These are phyloP conservation scores for Maudiozyma humilis DNA, from an alignment of 1,139 yeast genomes.

Conservation along the genomic window DNA sequence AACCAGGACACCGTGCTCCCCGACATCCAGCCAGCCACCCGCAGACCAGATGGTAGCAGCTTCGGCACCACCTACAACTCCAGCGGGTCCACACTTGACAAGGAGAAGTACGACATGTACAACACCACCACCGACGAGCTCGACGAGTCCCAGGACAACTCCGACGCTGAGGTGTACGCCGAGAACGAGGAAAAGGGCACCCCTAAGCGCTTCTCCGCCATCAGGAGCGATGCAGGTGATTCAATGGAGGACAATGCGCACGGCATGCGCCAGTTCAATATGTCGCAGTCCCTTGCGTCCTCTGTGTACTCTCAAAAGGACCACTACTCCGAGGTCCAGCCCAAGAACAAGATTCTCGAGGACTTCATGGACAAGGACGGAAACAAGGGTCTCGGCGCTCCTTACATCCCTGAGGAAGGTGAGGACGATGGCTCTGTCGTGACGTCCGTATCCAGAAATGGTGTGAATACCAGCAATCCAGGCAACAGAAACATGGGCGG, in stretches of 20 bases:
- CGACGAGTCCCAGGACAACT: neutral
- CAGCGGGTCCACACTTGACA: constrained; percentile 1
- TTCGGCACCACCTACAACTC: constrained; percentile 1
- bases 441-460: constrained; percentile 75
- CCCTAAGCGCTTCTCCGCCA: constrained; percentile 19
- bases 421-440: constrained; percentile 45
- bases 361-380: constrained; percentile 15
- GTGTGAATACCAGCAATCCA: too few relatives aligned
- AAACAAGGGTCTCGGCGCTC: constrained; percentile 4
- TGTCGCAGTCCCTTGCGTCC: constrained; percentile 9
- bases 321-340: constrained; percentile 12
- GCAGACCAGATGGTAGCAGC: constrained; percentile 2
- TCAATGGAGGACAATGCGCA: constrained; percentile 1
- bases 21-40: constrained; percentile 10
- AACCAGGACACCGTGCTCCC: constrained; percentile 7
- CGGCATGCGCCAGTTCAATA: constrained; percentile 1
- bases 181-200: constrained; percentile 12
- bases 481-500: neutral
- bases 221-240: constrained; percentile 13
- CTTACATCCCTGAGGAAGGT: neutral
- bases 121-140: neutral
- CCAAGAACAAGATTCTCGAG: constrained; percentile 17
- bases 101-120: neutral
- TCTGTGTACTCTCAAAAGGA: constrained; percentile 12
- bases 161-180: constrained; percentile 3